Evolutionary conservation across 768 basidiomycete genomes (phyloP).

Genomic region (Clitopilus passeckerianus): DNA sequence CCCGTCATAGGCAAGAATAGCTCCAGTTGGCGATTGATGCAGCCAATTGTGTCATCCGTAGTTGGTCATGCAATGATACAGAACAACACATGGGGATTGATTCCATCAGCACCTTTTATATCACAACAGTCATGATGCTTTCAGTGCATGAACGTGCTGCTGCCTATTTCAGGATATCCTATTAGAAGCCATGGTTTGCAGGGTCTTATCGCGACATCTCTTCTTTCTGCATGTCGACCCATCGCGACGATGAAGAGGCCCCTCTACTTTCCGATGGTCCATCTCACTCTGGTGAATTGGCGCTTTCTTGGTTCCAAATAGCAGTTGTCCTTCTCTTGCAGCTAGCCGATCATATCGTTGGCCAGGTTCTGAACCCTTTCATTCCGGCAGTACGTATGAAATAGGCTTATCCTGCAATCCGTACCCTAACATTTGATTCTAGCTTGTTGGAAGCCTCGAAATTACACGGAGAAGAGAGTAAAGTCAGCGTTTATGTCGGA

Average conservation of each 20-base stretch:
- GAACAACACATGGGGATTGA: too few species aligned
- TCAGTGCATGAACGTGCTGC: background rate
- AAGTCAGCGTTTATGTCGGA: slow-evolving; percentile 45
- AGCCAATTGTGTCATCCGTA: background rate
- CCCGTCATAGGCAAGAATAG: too few species aligned
- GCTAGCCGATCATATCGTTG: slow-evolving; percentile 25
- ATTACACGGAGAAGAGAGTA: slow-evolving; percentile 39
- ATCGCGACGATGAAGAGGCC: background rate
- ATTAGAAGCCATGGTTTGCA: background rate
- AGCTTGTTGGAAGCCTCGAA: slow-evolving; percentile 36
- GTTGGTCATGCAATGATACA: background rate
- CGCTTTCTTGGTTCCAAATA: slow-evolving; percentile 31
- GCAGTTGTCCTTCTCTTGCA: slow-evolving; percentile 29
- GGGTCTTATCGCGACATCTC: background rate
- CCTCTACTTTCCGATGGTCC: background rate
- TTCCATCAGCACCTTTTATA: too few species aligned
- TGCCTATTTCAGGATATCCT: background rate
- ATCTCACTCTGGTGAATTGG: background rate
- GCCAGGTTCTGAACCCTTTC: slow-evolving; percentile 40
- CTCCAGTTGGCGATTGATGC: background rate
- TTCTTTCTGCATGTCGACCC: background rate
- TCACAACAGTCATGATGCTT: background rate
- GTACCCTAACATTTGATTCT: slow-evolving; percentile 11
- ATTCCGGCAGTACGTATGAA: slow-evolving; percentile 9
- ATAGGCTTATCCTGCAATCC: background rate